Base-by-base conservation (phyloP, 768 basidiomycete genomes). In the Boletus reticulatus region DNA sequence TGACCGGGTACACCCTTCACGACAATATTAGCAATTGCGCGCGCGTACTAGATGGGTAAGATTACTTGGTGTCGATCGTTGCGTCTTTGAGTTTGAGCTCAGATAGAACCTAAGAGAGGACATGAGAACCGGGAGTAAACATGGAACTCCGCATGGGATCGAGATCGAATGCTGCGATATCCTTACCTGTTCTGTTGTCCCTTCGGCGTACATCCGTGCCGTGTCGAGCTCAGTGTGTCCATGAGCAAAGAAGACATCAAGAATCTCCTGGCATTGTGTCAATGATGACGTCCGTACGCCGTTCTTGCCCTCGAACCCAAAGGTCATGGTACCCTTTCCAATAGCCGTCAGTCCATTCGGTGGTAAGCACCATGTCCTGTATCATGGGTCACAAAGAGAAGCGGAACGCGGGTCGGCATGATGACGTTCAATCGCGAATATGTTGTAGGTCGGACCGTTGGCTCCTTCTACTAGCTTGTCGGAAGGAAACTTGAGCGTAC, bases 171-270 rank as follows among this genome's bases (percentile, higher is more conserved):
- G 6, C 6, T 9, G 11, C 11, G 44, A 20, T 7, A 24, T 3
- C 48, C 70, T 8, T 38, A 78, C 80, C 63, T 75, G 73, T 63
- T 88, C 84, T 8, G 82, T 82, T 0, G 84, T 84, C 2, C 83
- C 82, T 24, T 73, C 74, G 12, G 69, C 74, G 53, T 86, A 84
- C 9, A 73, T 61, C 17, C 80, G 73, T 10, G 82, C 78, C 0
- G 81, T 80, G 55, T 85, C 83, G 22, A 84, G 66, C 61, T 80
- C 77, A 9, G 60, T 70, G 52, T 79, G 72, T 4, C 78, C 79
- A 43, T 75, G 65, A 14, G 61, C 59, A 44, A 76, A 69, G 66
- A 79, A 80, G 4, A 70, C 62, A 32, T 81, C 73, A 43, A 84
- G 55, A 43, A 83, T 76, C 42, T 75, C 73, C 56, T 80, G 77